Percentiles rank a stretch among this genome's conserved stretches.
phyloP scores from a whole-genome alignment of 2,329 filamentous ascomycete genomes.

The Rhynchosporium secalis region DNA sequence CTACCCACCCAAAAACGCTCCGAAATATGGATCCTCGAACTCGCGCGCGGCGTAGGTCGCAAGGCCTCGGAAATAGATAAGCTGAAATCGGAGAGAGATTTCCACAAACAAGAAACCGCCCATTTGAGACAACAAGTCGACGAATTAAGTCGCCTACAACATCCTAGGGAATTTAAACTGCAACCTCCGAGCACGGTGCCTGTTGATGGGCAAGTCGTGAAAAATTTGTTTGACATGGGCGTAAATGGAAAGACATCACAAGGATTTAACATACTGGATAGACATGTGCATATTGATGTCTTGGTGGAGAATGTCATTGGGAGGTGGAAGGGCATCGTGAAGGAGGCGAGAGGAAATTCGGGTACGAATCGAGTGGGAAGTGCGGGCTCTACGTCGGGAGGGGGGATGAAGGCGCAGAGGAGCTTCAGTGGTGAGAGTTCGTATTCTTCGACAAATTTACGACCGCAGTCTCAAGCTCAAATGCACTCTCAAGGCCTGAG shows the following conservation, averaged over 20 bases:
- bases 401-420: constrained; percentile 44
- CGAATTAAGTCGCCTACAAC: constrained; percentile 57
- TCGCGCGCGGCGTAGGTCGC: constrained; percentile 60
- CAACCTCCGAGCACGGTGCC: constrained; percentile 53
- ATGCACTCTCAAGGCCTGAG: background rate
- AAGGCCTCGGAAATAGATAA: constrained; percentile 54
- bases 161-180: constrained; percentile 59
- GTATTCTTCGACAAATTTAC: constrained; percentile 14
- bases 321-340: constrained; percentile 62
- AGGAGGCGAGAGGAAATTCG: constrained; percentile 46
- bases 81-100: constrained; percentile 49
- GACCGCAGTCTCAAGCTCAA: constrained; percentile 10
- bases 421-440: constrained; percentile 41
- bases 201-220: constrained; percentile 51
- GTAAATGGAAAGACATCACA: constrained; percentile 43
- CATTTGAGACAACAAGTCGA: constrained; percentile 60
- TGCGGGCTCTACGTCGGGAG: no score
- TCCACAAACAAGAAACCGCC: constrained; percentile 51
- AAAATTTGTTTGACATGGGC: constrained; percentile 49
- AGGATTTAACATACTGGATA: constrained; percentile 52
- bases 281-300: constrained; percentile 52
- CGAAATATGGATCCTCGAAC: constrained; percentile 61
- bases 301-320: constrained; percentile 57
- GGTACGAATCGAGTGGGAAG: constrained; percentile 45
- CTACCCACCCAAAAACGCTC: constrained; percentile 57